Conservation (phyloP, 192 early-diverging fungal species). For the Backusella tuberculispora region DNA sequence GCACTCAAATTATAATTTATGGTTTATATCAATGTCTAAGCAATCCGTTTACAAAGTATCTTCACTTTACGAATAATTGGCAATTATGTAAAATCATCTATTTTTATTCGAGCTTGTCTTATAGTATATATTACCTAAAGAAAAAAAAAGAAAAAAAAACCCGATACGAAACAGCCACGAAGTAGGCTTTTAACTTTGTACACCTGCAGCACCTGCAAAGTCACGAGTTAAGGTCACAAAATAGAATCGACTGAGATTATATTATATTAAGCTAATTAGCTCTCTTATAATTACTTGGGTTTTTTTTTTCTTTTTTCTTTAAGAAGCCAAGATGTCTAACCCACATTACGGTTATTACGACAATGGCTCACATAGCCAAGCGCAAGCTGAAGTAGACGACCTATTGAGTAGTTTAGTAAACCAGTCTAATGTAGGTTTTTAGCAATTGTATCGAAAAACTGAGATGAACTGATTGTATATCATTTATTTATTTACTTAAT, state of each 20-base stretch:
- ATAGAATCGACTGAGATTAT: slow-evolving; percentile 3
- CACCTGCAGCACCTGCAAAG: not conserved
- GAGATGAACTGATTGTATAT: not conserved
- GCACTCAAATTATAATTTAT: too few species aligned
- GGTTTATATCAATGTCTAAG: too few species aligned
- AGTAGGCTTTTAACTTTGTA: not conserved
- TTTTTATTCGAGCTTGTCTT: too few species aligned
- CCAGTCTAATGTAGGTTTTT: slow-evolving; percentile 1
- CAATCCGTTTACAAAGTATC: too few species aligned
- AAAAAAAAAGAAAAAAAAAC: too few species aligned
- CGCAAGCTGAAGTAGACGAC: slow-evolving; percentile 9
- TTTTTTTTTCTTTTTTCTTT: not conserved
- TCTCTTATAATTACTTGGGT: not conserved
- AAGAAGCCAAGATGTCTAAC: not conserved
- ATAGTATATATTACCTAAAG: too few species aligned
- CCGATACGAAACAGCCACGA: not conserved
- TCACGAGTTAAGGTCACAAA: slow-evolving; percentile 9
- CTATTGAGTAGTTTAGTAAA: not conserved
- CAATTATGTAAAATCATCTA: too few species aligned
- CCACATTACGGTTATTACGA: not conserved
- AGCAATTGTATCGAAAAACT: not conserved
- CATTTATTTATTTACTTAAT: not conserved
- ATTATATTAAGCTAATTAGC: not conserved
- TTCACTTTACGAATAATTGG: too few species aligned
- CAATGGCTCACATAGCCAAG: not conserved